Conservation (phyloP, 2,329 filamentous ascomycete genomes). For the Allantophomopsis cytisporea region DNA sequence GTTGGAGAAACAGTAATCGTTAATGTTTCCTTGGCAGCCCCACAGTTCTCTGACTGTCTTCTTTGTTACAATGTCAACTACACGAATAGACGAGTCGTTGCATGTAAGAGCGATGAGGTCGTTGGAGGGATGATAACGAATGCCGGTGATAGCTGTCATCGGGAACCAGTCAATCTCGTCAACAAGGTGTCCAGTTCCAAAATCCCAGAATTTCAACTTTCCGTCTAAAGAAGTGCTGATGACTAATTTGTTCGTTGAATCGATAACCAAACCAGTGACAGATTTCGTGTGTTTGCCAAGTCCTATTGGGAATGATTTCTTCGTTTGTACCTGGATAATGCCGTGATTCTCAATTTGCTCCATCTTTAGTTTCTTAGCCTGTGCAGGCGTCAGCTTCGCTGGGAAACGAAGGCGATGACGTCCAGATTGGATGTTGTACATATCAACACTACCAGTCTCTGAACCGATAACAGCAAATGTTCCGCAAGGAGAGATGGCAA, state of each 20-base stretch:
- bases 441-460: constrained; percentile 69
- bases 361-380: constrained; percentile 63
- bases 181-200: constrained; percentile 65
- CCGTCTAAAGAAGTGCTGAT: constrained; percentile 84
- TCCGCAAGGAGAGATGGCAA: constrained; percentile 81
- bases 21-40: constrained; percentile 61
- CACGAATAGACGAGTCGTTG: constrained; percentile 74
- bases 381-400: constrained; percentile 59
- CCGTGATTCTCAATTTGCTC: constrained; percentile 33
- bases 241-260: constrained; percentile 76
- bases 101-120: constrained; percentile 83
- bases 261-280: constrained; percentile 76
- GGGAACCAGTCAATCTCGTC: constrained; percentile 76
- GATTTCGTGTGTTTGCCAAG: constrained; percentile 66
- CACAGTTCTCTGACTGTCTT: constrained; percentile 88
- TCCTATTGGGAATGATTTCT: constrained; percentile 19
- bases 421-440: constrained; percentile 95
- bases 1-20: constrained; percentile 78
- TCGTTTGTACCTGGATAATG: constrained; percentile 6
- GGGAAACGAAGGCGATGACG: constrained; percentile 81
- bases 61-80: constrained; percentile 83
- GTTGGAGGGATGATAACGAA: constrained; percentile 70
- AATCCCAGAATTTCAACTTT: constrained; percentile 96
- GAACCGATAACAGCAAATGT: constrained; percentile 90
- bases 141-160: constrained; percentile 61